Base-by-base conservation (phyloP, 306 rosid species). In the Ceratonia siliqua region DNA sequence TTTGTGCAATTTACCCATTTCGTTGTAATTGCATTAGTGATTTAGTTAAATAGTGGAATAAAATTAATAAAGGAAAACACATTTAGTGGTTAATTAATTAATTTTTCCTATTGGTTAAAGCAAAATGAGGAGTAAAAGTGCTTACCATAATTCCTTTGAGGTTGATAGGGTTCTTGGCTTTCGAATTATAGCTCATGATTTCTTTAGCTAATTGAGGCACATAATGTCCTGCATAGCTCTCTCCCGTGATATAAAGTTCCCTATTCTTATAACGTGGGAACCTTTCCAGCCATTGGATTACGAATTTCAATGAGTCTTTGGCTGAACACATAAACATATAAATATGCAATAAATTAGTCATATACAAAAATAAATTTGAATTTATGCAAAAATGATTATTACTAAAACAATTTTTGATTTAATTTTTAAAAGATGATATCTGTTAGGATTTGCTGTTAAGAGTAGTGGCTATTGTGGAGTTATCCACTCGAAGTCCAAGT, bases 211-310 rank as follows among this genome's bases (percentile, higher is more conserved):
- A 85, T 75, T 93, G 98, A 72, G 98, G 98, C 15, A 93, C 98
- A 66, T 90, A 93, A 48, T 93, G 98, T 3, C 98, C 98, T 11
- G 98, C 98, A 72, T 93, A 93, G 87, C 98, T 93, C 82, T 93
- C 98, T 50, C 98, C 98, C 0, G 89, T 80, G 22, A 90, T 86
- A 46, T 83, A 87, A 41, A 93, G 81, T 66, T 93, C 95, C 57
- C 91, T 18, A 43, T 81, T 78, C 50, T 87, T 90, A 77, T 90
- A 93, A 61, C 91, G 85, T 1, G 98, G 95, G 78, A 89, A 93
- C 49, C 96, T 88, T 14, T 86, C 88, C 77, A 93, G 68, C 98
- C 98, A 93, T 79, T 79, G 85, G 50, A 89, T 67, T 10, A 93
- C 76, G 65, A 93, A 93, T 59, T 89, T 71, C 32, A 93, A 78